Evolutionary conservation across 106 monocot genomes (phyloP).

Genomic region (Apostasia shenzhenica): DNA sequence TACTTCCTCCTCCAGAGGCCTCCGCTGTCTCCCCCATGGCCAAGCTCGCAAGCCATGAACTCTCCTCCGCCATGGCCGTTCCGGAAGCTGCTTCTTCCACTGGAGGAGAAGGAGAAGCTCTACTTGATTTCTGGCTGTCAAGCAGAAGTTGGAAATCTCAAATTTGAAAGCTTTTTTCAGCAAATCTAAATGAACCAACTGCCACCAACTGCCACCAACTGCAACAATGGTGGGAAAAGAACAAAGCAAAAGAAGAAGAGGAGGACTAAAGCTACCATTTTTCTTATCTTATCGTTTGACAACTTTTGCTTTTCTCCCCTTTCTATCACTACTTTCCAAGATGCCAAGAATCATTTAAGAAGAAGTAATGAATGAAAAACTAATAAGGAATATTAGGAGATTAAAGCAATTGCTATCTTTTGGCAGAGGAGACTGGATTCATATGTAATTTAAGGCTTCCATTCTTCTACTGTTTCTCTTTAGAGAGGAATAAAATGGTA

Average conservation of each 20-base stretch:
- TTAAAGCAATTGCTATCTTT: too few species aligned
- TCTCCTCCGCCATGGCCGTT: not conserved
- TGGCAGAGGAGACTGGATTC: too few species aligned
- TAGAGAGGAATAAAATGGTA: too few species aligned
- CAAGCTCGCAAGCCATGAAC: conserved; percentile 5
- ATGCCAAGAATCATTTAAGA: too few species aligned
- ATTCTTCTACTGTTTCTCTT: too few species aligned
- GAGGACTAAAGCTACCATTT: not conserved
- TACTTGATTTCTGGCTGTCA: not conserved
- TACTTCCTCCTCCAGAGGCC: not conserved
- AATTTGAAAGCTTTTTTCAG: not conserved
- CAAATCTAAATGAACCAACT: not conserved
- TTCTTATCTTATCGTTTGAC: too few species aligned
- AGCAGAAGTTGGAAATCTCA: not conserved
- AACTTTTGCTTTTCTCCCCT: too few species aligned
- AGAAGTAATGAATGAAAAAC: too few species aligned
- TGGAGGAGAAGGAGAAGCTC: not conserved
- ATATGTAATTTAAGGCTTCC: too few species aligned
- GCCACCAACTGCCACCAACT: not conserved
- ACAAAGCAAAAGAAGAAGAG: conserved; percentile 3
- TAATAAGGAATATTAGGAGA: too few species aligned
- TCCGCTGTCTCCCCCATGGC: not conserved
- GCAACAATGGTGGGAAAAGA: not conserved
- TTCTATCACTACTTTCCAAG: too few species aligned
- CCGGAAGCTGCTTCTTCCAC: not conserved